These are phyloP conservation scores for Trichoderma endophyticum DNA, from an alignment of 2,329 filamentous ascomycete species.

Conservation along the genomic window DNA sequence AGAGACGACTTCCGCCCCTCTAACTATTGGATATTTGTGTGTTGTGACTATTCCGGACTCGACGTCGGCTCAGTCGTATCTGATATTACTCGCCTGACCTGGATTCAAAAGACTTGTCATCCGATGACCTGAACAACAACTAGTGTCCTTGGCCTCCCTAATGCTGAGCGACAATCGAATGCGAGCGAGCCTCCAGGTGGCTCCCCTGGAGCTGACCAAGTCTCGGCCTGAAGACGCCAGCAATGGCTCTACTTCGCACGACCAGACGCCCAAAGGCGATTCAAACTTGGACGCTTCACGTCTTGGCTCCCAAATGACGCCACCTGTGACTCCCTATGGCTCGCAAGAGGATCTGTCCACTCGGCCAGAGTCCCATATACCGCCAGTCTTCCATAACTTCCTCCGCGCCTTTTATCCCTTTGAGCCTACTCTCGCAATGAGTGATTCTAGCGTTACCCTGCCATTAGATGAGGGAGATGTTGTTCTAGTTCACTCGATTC, in stretches of 20 bases:
- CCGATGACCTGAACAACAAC: constrained; percentile 31
- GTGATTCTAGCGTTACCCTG: constrained; percentile 83
- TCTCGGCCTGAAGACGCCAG: constrained; percentile 27
- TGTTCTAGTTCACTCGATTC: constrained; percentile 90
- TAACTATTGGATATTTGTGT: not conserved
- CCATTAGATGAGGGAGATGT: constrained; percentile 88
- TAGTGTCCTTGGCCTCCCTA: constrained; percentile 30
- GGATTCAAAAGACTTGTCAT: constrained; percentile 18
- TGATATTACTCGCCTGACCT: not conserved
- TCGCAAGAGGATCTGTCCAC: constrained; percentile 57
- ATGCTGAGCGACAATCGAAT: constrained; percentile 43
- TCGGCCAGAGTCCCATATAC: constrained; percentile 40
- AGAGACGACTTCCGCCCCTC: not conserved
- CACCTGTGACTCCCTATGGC: constrained; percentile 70
- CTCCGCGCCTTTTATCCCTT: constrained; percentile 93
- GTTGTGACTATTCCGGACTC: not conserved
- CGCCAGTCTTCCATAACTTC: constrained; percentile 86
- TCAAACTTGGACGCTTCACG: constrained; percentile 29
- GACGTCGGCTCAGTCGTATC: not conserved
- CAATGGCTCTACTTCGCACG: constrained; percentile 31
- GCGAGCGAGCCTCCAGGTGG: constrained; percentile 60
- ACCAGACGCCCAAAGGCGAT: constrained; percentile 33
- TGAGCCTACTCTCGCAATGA: constrained; percentile 70
- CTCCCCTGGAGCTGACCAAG: constrained; percentile 55
- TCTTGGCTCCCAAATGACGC: constrained; percentile 65